phyloP scores from a whole-genome alignment of 495 filamentous ascomycete species.

The Cairneyella variabilis region DNA sequence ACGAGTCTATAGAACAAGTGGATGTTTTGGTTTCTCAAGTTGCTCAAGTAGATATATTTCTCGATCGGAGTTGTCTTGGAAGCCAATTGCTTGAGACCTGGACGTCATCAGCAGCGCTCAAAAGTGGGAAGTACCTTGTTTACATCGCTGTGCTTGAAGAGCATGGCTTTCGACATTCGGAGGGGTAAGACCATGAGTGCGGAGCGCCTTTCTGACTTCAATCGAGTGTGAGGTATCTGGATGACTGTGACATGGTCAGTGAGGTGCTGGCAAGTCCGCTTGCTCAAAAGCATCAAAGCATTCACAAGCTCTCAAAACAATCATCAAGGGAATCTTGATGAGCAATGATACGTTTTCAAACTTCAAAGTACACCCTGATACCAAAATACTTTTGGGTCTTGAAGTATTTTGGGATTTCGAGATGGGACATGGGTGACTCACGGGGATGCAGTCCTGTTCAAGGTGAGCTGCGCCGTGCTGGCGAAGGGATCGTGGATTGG shows the following conservation, averaged over 20 bases:
- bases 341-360: no score
- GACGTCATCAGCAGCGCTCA: slow-evolving; percentile 4
- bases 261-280: background rate
- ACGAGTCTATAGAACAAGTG: slow-evolving; percentile 76
- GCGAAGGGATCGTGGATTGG: background rate
- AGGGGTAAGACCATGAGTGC: slow-evolving; percentile 53
- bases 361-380: no score
- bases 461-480: background rate
- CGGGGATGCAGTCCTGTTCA: background rate
- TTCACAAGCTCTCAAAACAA: no score
- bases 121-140: slow-evolving; percentile 19
- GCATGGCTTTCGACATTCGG: slow-evolving; percentile 62
- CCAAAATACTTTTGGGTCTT: no score
- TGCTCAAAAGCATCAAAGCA: no score
- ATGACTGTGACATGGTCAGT: background rate
- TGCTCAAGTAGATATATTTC: slow-evolving; percentile 73
- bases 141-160: slow-evolving; percentile 65
- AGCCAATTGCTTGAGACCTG: slow-evolving; percentile 63
- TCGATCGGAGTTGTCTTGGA: slow-evolving; percentile 66
- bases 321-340: no score
- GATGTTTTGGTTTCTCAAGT: slow-evolving; percentile 70
- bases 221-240: slow-evolving; percentile 17
- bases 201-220: slow-evolving; percentile 52
- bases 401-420: background rate
- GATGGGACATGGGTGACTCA: slow-evolving; percentile 9